Conservation (phyloP, 257 asterid species). For the Leonotis leonurus region DNA sequence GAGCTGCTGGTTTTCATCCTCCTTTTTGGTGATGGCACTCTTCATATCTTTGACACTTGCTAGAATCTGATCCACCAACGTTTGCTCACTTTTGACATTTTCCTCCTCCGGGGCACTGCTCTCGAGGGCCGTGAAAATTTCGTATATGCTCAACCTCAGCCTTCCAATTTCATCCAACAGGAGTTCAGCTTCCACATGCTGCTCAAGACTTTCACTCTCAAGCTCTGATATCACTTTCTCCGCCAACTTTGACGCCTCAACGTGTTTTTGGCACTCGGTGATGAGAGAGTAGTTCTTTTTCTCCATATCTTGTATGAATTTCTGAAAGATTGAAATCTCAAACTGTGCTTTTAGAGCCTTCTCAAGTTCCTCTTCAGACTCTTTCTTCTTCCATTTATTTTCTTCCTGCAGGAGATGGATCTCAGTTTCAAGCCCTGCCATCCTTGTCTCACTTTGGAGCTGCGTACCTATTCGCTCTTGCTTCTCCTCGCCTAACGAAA, state of each 20-base stretch:
- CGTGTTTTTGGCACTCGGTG: constrained; percentile 79
- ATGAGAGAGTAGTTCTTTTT: constrained; percentile 64
- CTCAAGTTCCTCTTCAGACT: constrained; percentile 73
- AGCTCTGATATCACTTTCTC: constrained; percentile 82
- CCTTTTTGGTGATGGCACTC: constrained; percentile 35
- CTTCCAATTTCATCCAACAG: constrained; percentile 73
- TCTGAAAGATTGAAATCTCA: constrained; percentile 77
- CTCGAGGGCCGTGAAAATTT: constrained; percentile 58
- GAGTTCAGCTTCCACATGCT: constrained; percentile 84
- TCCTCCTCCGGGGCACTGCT: constrained; percentile 32
- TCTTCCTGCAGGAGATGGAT: constrained; percentile 72
- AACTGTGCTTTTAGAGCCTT: constrained; percentile 74
- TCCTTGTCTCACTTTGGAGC: constrained; percentile 44
- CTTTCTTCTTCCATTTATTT: constrained; percentile 55
- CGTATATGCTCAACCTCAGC: constrained; percentile 61
- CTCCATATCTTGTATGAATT: constrained; percentile 87
- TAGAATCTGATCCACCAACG: constrained; percentile 42
- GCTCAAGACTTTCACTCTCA: constrained; percentile 91
- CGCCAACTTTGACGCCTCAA: constrained; percentile 80
- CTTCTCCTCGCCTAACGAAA: constrained; percentile 56
- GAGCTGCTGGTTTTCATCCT: constrained; percentile 61
- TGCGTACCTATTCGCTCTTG: constrained; percentile 50
- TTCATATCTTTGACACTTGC: constrained; percentile 54
- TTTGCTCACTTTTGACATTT: constrained; percentile 47
- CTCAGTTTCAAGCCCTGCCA: constrained; percentile 59